Conservation (phyloP, 805 yeast genomes). For the Yamadazyma nakazawae region DNA sequence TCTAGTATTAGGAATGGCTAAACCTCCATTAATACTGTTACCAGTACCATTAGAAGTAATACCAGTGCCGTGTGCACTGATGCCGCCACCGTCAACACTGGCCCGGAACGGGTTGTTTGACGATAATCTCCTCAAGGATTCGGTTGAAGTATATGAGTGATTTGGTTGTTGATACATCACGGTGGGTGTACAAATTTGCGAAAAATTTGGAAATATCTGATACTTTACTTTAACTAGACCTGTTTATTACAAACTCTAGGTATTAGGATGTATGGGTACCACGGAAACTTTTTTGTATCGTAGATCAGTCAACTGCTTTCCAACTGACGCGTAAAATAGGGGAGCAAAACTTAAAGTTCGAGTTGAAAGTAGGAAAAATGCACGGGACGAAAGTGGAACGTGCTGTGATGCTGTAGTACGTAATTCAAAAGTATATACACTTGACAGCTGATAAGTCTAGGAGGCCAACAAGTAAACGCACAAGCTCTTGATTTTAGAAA, state of each 20-base stretch:
- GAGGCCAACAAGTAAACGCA: too few species aligned
- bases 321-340: neutral
- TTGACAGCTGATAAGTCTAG: too few species aligned
- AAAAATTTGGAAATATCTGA: too few species aligned
- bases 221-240: too few species aligned
- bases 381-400: neutral
- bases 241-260: too few species aligned
- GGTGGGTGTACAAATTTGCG: neutral
- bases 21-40: neutral
- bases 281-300: too few species aligned
- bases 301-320: neutral
- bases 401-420: too few species aligned
- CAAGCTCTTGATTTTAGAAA: too few species aligned
- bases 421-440: too few species aligned
- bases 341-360: neutral
- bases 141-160: conserved; percentile 30
- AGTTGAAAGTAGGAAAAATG: too few species aligned
- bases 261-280: too few species aligned
- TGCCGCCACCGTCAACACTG: neutral
- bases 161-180: conserved; percentile 41
- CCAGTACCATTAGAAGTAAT: neutral
- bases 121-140: conserved; percentile 47
- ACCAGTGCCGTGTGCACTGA: neutral
- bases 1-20: neutral
- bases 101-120: conserved; percentile 70